Base-by-base conservation (phyloP, 2,329 filamentous ascomycete genomes). In the Trichothecium sympodiale region DNA sequence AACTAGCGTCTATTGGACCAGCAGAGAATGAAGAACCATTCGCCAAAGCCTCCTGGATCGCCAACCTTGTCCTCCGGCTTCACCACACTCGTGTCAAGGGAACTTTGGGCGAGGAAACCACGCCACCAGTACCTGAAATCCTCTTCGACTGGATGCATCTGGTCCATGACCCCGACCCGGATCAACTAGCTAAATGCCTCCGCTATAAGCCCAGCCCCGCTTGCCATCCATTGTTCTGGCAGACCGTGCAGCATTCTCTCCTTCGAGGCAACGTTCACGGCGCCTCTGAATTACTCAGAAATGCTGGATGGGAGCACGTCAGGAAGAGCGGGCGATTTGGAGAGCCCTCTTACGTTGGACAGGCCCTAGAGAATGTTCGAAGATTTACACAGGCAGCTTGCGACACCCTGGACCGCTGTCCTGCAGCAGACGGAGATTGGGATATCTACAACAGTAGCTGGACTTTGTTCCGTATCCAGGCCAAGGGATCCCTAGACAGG, bases 91-190 rank as follows among this genome's bases (percentile, higher is more conserved):
- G 70, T 12, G 65, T 65, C 40, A 18, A 17, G 17, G 33, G 33
- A 14, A 50, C 60, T 16, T 51, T 47, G 9, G 57, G 56, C 23
- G 53, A 60, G 8, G 57, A 56, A 23, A 60, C 63, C 45, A 51
- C 54, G 2, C 65, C 66, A 3, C 70, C 83, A 1, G 64, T 93
- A 14, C 85, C 89, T 1, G 79, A 81, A 50, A 71, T 87, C 13
- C 63, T 96, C 12, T 77, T 95, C 42, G 73, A 83, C 47, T 96
- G 89, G 89, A 67, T 94, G 43, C 71, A 83, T 8, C 67, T 69
- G 13, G 74, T 84, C 49, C 85, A 94, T 51, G 77, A 83, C 42
- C 70, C 80, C 17, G 83, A 83, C 47, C 69, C 71, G 2, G 69
- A 75, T 35, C 81, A 88, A 48, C 63, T 83, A 17, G 65, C 75